phyloP scores from a whole-genome alignment of 2,329 filamentous ascomycete genomes.

The Phaeoacremonium minimum region DNA sequence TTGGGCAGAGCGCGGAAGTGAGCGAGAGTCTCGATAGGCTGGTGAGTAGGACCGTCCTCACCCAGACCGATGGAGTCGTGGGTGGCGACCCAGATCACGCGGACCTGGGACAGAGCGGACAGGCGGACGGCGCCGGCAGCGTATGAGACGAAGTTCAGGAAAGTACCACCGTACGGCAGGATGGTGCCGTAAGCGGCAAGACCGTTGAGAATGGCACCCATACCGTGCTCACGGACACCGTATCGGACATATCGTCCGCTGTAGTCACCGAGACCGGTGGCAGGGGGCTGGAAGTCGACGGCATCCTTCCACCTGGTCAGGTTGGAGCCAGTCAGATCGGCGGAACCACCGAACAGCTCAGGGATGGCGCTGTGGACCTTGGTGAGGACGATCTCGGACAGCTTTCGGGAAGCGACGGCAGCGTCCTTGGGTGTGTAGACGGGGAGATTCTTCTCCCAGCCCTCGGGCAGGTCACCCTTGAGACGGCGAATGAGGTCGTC shows the following conservation, averaged over 20 bases:
- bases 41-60: conserved; percentile 97
- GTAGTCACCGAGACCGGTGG: conserved; percentile 82
- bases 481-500: conserved; percentile 79
- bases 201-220: conserved; percentile 94
- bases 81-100: conserved; percentile 91
- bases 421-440: conserved; percentile 82
- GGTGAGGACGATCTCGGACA: conserved; percentile 88
- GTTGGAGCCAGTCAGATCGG: conserved; percentile 97
- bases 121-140: conserved; percentile 93
- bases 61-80: conserved; percentile 99
- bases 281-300: conserved; percentile 92
- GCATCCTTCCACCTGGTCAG: conserved; percentile 97
- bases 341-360: conserved; percentile 92
- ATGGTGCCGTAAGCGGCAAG: conserved; percentile 92
- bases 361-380: conserved; percentile 80
- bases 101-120: conserved; percentile 85
- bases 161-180: conserved; percentile 91
- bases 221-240: conserved; percentile 87
- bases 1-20: conserved; percentile 99
- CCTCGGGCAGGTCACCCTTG: conserved; percentile 80
- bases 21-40: conserved; percentile 96
- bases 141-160: conserved; percentile 99
- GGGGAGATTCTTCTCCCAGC: conserved; percentile 92
- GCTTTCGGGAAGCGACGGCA: conserved; percentile 89
- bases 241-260: conserved; percentile 88